A percentile compares a stretch with the other conserved stretches of the same genome.
These are phyloP conservation scores for Suhomyces bolitotheri DNA, from an alignment of 1,139 yeast species.

Conservation along the genomic window DNA sequence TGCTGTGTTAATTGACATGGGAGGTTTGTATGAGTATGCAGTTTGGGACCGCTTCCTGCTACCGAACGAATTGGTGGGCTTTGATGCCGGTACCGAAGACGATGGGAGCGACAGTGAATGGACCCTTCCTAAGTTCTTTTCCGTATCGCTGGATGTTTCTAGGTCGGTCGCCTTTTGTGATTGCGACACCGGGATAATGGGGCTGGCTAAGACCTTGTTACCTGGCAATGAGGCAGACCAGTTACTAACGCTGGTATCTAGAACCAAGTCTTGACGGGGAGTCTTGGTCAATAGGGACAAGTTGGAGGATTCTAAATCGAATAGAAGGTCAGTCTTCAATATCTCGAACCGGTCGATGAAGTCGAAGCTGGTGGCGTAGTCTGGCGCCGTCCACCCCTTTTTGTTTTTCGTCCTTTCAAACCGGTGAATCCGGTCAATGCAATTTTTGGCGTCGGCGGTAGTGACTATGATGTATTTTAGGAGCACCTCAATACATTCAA, in stretches of 20 bases:
- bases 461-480: conserved; percentile 34
- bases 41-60: conserved; percentile 30
- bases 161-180: conserved; percentile 3
- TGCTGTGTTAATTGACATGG: conserved; percentile 10
- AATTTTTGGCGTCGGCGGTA: conserved; percentile 31
- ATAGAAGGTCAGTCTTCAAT: conserved; percentile 14
- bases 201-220: conserved; percentile 36
- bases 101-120: conserved; percentile 42
- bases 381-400: conserved; percentile 71
- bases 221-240: conserved; percentile 17
- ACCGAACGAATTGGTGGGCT: conserved; percentile 1
- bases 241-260: neutral
- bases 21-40: conserved; percentile 20
- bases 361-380: conserved; percentile 53
- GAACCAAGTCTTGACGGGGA: neutral
- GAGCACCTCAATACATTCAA: conserved; percentile 62
- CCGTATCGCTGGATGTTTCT: neutral
- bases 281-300: neutral
- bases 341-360: conserved; percentile 29
- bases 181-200: conserved; percentile 32
- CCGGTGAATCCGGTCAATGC: conserved; percentile 32
- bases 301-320: conserved; percentile 2
- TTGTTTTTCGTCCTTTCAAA: conserved; percentile 47
- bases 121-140: conserved; percentile 17
- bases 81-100: conserved; percentile 11